Base-by-base conservation (phyloP, 768 basidiomycete species). In the Leccinum rimulosum region DNA sequence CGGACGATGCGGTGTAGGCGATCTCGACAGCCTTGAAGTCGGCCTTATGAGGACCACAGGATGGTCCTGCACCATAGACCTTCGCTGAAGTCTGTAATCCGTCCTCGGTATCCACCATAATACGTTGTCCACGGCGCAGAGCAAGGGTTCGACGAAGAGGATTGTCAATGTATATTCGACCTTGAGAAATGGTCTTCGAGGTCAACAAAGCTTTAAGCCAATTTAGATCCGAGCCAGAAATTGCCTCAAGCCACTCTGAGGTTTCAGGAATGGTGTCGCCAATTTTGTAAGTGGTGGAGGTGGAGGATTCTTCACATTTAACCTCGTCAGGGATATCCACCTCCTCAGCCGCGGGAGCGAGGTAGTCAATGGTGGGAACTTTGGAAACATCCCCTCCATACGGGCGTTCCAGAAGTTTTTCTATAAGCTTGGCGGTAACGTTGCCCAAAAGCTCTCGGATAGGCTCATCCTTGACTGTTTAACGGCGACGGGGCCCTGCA, bases 401-500 rank as follows among this genome's bases (percentile, higher is more conserved):
- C 61, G 82, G 84, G 57, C 84, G 82, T 50, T 90, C 82, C 17
- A 97, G 81, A 48, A 98, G 83, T 67, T 87, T 91, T 66, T 86
- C 73, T 55, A 91, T 84, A 56, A 99, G 90, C 15, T 79, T 76
- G 15, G 82, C 75, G 66, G 93, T 89, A 75, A 98, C 89, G 75
- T 88, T 89, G 54, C 93, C 95, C 52, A 99, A 83, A 55, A 99
- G 79, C 31, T 96, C 91, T 66, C 88, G 90, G 73, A 98, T 89
- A 7, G 97, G 95, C 74, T 96, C 93, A 68, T 99, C 94, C 74
- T 94, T 96, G 68, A 86, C 78, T 45, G 79, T 85, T 9, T 95
- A 61, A 85, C 93, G 1, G 97, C 95, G 52, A 99, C 89, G 14
- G 97, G 97, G 22, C 97, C 97, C 76, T 97, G 95, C 54, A 99